Percentiles rank a stretch among this genome's conserved stretches.
These are phyloP conservation scores for Pythium aphanidermatum DNA, from an alignment of 352 stramenopile genomes.

Conservation along the genomic window DNA sequence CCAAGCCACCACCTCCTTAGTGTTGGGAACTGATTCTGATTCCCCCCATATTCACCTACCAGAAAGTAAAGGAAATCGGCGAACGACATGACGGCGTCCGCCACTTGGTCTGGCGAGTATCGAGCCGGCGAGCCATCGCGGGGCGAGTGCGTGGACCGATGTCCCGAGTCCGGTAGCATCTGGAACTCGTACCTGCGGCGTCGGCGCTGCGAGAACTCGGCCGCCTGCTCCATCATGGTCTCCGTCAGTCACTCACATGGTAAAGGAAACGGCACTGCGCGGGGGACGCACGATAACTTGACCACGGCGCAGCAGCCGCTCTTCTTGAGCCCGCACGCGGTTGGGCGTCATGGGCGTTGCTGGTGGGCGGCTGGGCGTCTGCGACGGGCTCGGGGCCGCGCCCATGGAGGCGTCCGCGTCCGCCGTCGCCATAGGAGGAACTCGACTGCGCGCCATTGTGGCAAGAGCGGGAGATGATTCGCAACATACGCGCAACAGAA, in stretches of 20 bases:
- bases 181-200: constrained; percentile 53
- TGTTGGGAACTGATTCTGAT: not conserved
- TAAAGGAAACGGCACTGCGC: not conserved
- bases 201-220: constrained; percentile 23
- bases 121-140: constrained; percentile 45
- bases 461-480: not conserved
- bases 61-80: constrained; percentile 80
- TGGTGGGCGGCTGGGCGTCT: constrained; percentile 10
- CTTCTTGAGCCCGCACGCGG: constrained; percentile 20
- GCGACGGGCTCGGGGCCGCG: not conserved
- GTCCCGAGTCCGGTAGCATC: constrained; percentile 38
- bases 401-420: constrained; percentile 17
- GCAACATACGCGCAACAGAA: not conserved
- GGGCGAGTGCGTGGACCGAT: constrained; percentile 24
- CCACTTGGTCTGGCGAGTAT: constrained; percentile 67
- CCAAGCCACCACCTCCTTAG: not conserved
- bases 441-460: no score
- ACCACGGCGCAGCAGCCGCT: constrained; percentile 18
- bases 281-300: constrained; percentile 23
- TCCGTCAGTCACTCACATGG: not conserved
- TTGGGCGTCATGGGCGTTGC: constrained; percentile 21
- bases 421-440: not conserved
- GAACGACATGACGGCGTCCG: constrained; percentile 75
- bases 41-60: constrained; percentile 28
- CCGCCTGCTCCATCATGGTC: constrained; percentile 7